These are phyloP conservation scores for Brettanomyces anomalus DNA, from an alignment of 805 yeast genomes.

Conservation along the genomic window DNA sequence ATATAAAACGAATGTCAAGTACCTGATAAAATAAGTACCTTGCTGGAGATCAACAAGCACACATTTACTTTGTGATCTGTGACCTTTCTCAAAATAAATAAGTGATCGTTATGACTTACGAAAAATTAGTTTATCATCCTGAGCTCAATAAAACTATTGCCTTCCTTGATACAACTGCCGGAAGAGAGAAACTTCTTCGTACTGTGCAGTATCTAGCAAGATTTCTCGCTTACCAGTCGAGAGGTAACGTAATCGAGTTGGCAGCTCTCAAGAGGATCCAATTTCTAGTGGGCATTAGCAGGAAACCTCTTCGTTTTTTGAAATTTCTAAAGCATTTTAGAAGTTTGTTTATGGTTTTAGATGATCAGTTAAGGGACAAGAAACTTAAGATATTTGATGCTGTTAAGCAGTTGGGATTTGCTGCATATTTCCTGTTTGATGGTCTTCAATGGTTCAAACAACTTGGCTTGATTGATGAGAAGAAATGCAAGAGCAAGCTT, in stretches of 20 bases:
- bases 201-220: conserved; percentile 73
- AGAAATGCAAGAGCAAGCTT: conserved; percentile 9
- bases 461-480: conserved; percentile 42
- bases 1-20: too few relatives aligned
- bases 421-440: conserved; percentile 56
- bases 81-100: too few relatives aligned
- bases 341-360: conserved; percentile 57
- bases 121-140: conserved; percentile 68
- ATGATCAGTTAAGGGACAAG: conserved; percentile 62
- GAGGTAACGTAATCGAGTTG: neutral
- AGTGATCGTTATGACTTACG: conserved; percentile 24
- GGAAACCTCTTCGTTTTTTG: conserved; percentile 78
- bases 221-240: conserved; percentile 37
- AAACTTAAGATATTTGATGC: conserved; percentile 42
- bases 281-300: conserved; percentile 52
- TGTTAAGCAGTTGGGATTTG: conserved; percentile 50
- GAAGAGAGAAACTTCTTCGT: conserved; percentile 76
- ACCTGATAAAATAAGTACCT: too few relatives aligned
- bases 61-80: too few relatives aligned
- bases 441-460: conserved; percentile 53
- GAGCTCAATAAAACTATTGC: conserved; percentile 49
- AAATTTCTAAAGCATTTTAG: conserved; percentile 71
- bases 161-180: conserved; percentile 55
- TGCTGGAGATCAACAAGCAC: too few relatives aligned
- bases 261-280: conserved; percentile 49